Evolutionary conservation across 2,329 filamentous ascomycete genomes (phyloP).

Genomic region (Paraphoma chrysanthemicola): DNA sequence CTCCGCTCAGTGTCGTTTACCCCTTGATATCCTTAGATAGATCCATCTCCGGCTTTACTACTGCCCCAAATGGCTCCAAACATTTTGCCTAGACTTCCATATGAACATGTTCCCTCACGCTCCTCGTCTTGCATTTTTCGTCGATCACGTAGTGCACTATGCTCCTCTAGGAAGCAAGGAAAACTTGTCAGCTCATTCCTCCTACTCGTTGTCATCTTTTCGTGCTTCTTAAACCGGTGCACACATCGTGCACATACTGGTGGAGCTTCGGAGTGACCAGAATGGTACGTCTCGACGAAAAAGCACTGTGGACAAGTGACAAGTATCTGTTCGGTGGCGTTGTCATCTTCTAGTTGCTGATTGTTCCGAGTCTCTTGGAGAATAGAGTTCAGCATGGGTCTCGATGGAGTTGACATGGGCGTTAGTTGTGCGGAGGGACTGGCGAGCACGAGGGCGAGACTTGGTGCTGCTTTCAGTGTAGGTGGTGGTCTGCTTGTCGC

Average conservation of each 20-base stretch:
- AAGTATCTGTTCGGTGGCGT: neutral
- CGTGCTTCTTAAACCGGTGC: slow-evolving; percentile 3
- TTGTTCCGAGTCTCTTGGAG: neutral
- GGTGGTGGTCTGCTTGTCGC: neutral
- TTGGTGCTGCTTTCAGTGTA: neutral
- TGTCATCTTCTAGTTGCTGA: neutral
- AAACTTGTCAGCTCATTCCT: slow-evolving; percentile 13
- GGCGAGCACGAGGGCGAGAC: neutral
- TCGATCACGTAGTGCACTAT: neutral
- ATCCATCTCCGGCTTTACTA: no score
- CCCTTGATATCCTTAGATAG: no score
- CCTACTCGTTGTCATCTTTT: neutral
- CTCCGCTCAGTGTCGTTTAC: neutral
- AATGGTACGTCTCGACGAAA: neutral
- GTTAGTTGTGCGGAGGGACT: neutral
- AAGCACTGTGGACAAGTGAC: slow-evolving; percentile 1
- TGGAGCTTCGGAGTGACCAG: neutral
- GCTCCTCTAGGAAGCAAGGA: slow-evolving; percentile 15
- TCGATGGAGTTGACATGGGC: neutral
- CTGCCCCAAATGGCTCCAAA: neutral
- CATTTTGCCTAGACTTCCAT: neutral
- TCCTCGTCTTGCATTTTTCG: neutral
- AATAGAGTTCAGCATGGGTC: neutral
- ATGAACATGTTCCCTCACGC: neutral
- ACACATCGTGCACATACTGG: slow-evolving; percentile 14